phyloP scores from a whole-genome alignment of 208 protist genomes.

The Trypanosoma cruzi region DNA sequence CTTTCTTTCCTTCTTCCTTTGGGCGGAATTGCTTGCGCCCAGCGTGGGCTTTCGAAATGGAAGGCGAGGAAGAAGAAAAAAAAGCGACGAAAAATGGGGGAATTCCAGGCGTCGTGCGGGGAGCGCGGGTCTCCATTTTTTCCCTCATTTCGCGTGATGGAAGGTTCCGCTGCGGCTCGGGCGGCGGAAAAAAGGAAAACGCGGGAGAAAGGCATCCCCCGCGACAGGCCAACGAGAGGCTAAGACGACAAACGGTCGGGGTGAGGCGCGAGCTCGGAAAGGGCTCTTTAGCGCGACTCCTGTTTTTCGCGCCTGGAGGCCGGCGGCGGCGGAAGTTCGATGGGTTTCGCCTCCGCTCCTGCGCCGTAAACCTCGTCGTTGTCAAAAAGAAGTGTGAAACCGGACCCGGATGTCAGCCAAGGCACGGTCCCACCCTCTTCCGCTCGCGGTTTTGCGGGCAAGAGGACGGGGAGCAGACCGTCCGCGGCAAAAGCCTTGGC shows the following conservation, averaged over 20 bases:
- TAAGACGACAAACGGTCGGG: too few relatives aligned
- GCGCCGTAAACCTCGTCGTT: slow-evolving; percentile 44
- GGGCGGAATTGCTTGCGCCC: too few relatives aligned
- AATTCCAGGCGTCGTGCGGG: too few relatives aligned
- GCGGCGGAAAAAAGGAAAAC: not conserved
- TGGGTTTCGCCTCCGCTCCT: slow-evolving; percentile 34
- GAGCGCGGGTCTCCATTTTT: too few relatives aligned
- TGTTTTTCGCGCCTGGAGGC: slow-evolving; percentile 19
- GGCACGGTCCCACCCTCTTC: not conserved
- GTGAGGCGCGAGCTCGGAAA: too few relatives aligned
- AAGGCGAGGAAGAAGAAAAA: not conserved
- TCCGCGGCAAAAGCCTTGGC: slow-evolving; percentile 41
- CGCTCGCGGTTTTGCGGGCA: slow-evolving; percentile 16
- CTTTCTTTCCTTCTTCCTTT: too few relatives aligned
- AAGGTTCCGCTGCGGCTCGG: not conserved
- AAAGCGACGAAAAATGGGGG: not conserved
- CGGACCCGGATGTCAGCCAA: slow-evolving; percentile 44
- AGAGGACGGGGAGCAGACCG: slow-evolving; percentile 44
- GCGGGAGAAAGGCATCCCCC: not conserved
- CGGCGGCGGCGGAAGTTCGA: slow-evolving; percentile 57
- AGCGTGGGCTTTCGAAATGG: too few relatives aligned
- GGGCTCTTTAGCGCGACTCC: not conserved
- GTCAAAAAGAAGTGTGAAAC: slow-evolving; percentile 71
- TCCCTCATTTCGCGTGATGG: too few relatives aligned
- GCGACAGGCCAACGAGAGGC: too few relatives aligned